phyloP scores from a whole-genome alignment of 2,329 filamentous ascomycete genomes.

The Hyphodiscus sp. region DNA sequence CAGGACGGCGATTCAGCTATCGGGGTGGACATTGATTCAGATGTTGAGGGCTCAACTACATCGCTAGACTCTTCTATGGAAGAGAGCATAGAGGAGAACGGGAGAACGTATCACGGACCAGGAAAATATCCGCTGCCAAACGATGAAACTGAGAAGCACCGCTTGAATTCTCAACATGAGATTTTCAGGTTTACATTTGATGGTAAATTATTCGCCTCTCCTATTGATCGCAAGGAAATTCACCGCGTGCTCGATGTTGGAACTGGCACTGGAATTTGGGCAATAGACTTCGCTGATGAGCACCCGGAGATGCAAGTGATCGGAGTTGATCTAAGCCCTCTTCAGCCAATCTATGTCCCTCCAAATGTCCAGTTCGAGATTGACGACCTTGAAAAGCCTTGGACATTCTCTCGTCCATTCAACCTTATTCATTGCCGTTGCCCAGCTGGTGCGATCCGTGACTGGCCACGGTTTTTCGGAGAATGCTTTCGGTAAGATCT shows the following conservation, averaged over 20 bases:
- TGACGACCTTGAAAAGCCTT: conserved; percentile 51
- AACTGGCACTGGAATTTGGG: too few relatives aligned
- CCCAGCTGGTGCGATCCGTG: conserved; percentile 10
- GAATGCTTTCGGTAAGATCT: too few relatives aligned
- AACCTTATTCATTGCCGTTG: conserved; percentile 50
- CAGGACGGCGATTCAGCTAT: background rate
- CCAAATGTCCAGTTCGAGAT: conserved; percentile 50
- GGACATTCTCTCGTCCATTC: conserved; percentile 48
- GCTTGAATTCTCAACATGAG: conserved; percentile 19
- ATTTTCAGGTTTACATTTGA: conserved; percentile 1
- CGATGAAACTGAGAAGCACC: conserved; percentile 37
- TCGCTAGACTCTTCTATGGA: conserved; percentile 31
- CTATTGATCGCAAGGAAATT: background rate
- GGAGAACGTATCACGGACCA: conserved; percentile 19
- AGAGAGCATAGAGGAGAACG: conserved; percentile 31
- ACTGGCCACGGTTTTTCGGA: background rate
- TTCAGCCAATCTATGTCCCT: conserved; percentile 40
- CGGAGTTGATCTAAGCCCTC: conserved; percentile 34
- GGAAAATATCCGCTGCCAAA: conserved; percentile 46
- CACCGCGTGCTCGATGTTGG: conserved; percentile 6
- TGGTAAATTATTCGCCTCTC: conserved; percentile 2
- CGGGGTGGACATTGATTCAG: background rate
- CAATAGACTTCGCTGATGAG: conserved; percentile 17
- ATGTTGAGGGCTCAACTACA: conserved; percentile 11
- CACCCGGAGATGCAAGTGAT: conserved; percentile 23